Evolutionary conservation across 2,329 filamentous ascomycete genomes (phyloP), one percentile per base, ranked within the genome.

Genomic region (Golovinomyces cichoracearum): DNA sequence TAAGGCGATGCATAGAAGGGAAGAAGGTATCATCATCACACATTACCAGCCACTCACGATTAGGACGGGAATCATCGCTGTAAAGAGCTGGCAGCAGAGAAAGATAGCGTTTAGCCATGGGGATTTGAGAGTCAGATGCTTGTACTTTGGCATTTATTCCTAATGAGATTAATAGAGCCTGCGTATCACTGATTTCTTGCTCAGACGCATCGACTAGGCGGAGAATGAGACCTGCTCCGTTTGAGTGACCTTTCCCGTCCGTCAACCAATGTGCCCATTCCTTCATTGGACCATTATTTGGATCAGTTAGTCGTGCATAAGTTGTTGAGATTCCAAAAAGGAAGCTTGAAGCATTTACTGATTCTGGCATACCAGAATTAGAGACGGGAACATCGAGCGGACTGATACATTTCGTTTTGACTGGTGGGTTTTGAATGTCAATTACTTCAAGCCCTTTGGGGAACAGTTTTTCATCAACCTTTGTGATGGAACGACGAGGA

Each of bases 201-300:
- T 70, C 65, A 5, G 62, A 66, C 9, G 71, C 71, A 52, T 72
- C 70, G 13, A 74, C 57, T 1, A 75, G 65, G 55, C 72, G 63
- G 4, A 74, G 62, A 10, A 75, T 58, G 49, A 75, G 62, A 57
- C 73, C 73, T 41, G 66, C 72, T 17, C 72, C 72, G 53, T 75
- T 75, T 27, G 70, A 71, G 48, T 65, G 62, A 41, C 71, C 71
- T 45, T 66, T 65, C 50, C 69, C 67, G 56, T 75, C 69, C 2
- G 72, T 74, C 51, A 75, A 63, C 72, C 72, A 75, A 59, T 70
- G 73, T 4, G 68, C 66, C 72, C 72, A 75, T 57, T 75, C 72
- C 52, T 69, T 68, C 47, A 74, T 67, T 0, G 71, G 69, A 48
- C 64, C 69, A 2, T 68, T 73, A 48, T 65, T 64, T 0, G 65